These are phyloP conservation scores for Gossypium longicalyx DNA, from an alignment of 345 rosid genomes.

Conservation along the genomic window DNA sequence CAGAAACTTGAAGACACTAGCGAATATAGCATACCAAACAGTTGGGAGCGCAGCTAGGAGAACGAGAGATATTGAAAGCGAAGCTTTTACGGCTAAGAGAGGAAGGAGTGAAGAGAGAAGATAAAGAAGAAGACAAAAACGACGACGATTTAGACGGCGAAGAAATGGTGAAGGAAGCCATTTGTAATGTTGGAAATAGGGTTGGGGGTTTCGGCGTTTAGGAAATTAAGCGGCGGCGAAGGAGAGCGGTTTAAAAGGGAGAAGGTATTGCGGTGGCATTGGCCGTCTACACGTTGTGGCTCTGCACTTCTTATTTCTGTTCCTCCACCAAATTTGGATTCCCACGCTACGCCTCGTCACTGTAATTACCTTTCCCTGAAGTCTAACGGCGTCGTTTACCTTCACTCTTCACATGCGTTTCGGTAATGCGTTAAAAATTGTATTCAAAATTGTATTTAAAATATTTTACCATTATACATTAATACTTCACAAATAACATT, in stretches of 20 bases:
- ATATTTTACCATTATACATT: too few relatives aligned
- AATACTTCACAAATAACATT: too few relatives aligned
- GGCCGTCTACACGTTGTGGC: conserved; percentile 7
- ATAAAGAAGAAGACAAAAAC: not conserved
- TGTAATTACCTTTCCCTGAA: too few relatives aligned
- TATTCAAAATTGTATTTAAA: too few relatives aligned
- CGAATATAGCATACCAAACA: not conserved
- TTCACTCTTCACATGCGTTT: too few relatives aligned
- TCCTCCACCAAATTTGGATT: conserved; percentile 13
- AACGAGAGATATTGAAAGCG: not conserved
- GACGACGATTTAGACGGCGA: not conserved
- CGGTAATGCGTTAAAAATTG: too few relatives aligned
- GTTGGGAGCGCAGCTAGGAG: not conserved
- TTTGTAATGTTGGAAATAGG: too few relatives aligned
- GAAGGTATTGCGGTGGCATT: conserved; percentile 5
- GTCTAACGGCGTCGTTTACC: too few relatives aligned
- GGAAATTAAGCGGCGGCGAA: too few relatives aligned
- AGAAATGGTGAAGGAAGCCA: too few relatives aligned
- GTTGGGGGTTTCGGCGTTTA: too few relatives aligned
- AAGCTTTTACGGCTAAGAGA: not conserved
- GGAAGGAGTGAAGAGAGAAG: not conserved
- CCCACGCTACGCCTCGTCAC: not conserved
- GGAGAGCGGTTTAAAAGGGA: too few relatives aligned
- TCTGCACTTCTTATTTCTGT: not conserved
- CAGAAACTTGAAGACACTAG: not conserved